Evolutionary conservation across 208 protist species (phyloP), one percentile per base, ranked within the genome.

Genomic region (Leishmania tarentolae): DNA sequence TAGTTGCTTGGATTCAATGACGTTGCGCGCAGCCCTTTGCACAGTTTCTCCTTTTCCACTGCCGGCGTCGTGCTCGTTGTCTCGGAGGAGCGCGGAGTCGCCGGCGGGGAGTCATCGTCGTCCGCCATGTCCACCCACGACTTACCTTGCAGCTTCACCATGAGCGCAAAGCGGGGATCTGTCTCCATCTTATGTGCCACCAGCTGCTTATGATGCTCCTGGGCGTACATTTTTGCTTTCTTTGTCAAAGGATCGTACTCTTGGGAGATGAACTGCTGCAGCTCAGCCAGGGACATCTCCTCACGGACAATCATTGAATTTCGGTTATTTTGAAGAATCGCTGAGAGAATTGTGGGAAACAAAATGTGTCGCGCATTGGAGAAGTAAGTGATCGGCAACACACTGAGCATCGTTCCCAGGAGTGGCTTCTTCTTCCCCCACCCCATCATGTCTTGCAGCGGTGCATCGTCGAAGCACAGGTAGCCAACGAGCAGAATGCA

Each of bases 311-410:
- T 83, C 6, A 88, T 76, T 4, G 91, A 78, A 78, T 94, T 97
- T 52, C 91, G 86, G 28, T 83, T 78, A 68, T 85, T 88, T 44
- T 94, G 84, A 31, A 86, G 79, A 53, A 95, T 75, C 37, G 88
- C 85, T 46, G 86, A 70, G 53, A 97, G 80, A 28, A 97, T 59
- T 13, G 94, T 95, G 0, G 94, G 94, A 68, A 94, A 96, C 15
- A 97, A 73, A 76, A 97, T 94, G 77, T 97, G 94, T n/a, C 91
- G 86, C 21, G 91, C 94, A 11, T 79, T 91, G 52, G 90, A 88
- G 77, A 97, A 97, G 81, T 97, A 97, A 42, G 92, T 83, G 73
- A 93, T 91, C 24, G 94, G 94, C 63, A 97, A 83, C 40, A 89
- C 85, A 44, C 80, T 87, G 24, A 96, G 75, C 52, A 97, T 86